Evolutionary conservation across 2,329 filamentous ascomycete species (phyloP).

Genomic region (Penicillium sp.): DNA sequence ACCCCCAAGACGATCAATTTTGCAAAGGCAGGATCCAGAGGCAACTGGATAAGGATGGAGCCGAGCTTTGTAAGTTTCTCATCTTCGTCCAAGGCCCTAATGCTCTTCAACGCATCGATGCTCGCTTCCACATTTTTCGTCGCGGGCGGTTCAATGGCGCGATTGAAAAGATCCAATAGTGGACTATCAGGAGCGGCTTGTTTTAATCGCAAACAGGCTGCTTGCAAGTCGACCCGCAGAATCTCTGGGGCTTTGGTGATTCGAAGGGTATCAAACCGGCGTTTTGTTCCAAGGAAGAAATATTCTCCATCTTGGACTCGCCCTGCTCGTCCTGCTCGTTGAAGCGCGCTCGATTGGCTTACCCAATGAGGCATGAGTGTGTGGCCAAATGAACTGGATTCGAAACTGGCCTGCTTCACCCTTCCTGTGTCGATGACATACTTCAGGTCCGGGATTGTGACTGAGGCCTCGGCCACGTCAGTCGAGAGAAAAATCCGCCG

Average conservation of each 20-base stretch:
- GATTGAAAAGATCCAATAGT: constrained; percentile 39
- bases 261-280: constrained; percentile 31
- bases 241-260: constrained; percentile 38
- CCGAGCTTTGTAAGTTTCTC: constrained; percentile 46
- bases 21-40: constrained; percentile 43
- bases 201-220: constrained; percentile 43
- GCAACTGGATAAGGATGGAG: constrained; percentile 38
- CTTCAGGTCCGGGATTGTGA: constrained; percentile 49
- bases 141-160: constrained; percentile 45
- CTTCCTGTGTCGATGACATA: constrained; percentile 49
- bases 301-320: constrained; percentile 47
- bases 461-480: constrained; percentile 48
- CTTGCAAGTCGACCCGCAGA: constrained; percentile 42
- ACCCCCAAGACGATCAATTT: constrained; percentile 49
- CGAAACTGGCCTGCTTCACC: constrained; percentile 36
- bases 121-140: constrained; percentile 34
- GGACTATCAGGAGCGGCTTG: constrained; percentile 35
- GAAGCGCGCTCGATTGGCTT: constrained; percentile 44
- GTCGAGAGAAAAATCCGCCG: constrained; percentile 49
- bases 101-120: constrained; percentile 26
- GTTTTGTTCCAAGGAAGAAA: constrained; percentile 44
- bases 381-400: constrained; percentile 36
- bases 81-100: constrained; percentile 41
- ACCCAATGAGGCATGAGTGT: constrained; percentile 43
- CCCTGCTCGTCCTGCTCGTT: constrained; percentile 48